phyloP scores from a whole-genome alignment of 805 yeast species.

The Pichia manshurica region DNA sequence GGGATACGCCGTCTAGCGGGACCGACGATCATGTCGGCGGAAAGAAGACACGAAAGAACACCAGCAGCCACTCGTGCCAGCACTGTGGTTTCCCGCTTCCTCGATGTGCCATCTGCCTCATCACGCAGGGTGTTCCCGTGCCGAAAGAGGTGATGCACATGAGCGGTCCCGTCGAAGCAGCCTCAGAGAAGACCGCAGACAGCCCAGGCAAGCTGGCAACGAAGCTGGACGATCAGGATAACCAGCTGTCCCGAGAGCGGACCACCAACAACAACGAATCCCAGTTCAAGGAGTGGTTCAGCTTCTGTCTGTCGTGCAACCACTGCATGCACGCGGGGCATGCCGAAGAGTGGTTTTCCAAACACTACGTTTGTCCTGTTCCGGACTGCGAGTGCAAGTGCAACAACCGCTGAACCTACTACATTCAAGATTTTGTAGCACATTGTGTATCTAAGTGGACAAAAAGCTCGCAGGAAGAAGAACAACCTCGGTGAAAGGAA shows the following conservation, averaged over 20 bases:
- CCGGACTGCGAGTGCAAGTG: constrained; percentile 89
- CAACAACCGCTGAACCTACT: constrained; percentile 41
- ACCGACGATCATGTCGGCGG: background rate
- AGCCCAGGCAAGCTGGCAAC: background rate
- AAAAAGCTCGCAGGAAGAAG: too few relatives aligned
- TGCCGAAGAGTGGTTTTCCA: constrained; percentile 92
- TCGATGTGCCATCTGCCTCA: constrained; percentile 81
- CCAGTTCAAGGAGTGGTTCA: constrained; percentile 74
- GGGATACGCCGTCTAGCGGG: constrained; percentile 16
- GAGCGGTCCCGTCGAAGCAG: constrained; percentile 13
- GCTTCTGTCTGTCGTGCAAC: constrained; percentile 84
- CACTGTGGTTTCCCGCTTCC: constrained; percentile 87
- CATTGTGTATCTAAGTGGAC: background rate
- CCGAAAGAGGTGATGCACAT: constrained; percentile 36
- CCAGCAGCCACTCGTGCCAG: constrained; percentile 45
- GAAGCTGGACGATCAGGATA: background rate
- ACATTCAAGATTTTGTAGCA: too few relatives aligned
- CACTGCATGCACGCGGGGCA: constrained; percentile 95
- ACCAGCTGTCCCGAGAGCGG: constrained; percentile 9
- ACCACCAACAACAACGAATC: too few relatives aligned
- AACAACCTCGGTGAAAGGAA: too few relatives aligned
- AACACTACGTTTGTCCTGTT: constrained; percentile 85
- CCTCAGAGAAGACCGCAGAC: background rate
- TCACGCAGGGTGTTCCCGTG: constrained; percentile 67
- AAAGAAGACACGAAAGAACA: constrained; percentile 11